phyloP scores from a whole-genome alignment of 805 yeast species.

The Pichia rugopelliculosa region DNA sequence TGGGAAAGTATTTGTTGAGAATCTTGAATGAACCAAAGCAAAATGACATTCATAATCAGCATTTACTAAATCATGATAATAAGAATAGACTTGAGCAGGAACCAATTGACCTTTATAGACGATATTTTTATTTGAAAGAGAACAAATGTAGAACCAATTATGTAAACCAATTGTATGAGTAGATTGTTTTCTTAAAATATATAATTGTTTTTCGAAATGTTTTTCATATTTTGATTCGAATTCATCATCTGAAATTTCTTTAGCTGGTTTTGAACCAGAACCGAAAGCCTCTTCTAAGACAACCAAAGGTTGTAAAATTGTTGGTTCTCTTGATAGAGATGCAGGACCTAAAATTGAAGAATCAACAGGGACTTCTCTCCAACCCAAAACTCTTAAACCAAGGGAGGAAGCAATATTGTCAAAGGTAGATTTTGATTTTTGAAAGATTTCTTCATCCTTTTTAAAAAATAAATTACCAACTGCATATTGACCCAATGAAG shows the following conservation, averaged over 20 bases:
- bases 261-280: slow-evolving; percentile 27
- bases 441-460: slow-evolving; percentile 66
- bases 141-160: slow-evolving; percentile 97
- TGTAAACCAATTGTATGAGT: slow-evolving; percentile 88
- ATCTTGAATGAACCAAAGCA: slow-evolving; percentile 94
- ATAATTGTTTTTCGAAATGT: slow-evolving; percentile 75
- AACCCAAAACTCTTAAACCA: slow-evolving; percentile 79
- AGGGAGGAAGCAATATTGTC: slow-evolving; percentile 71
- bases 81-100: slow-evolving; percentile 91
- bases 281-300: slow-evolving; percentile 52
- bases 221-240: slow-evolving; percentile 50
- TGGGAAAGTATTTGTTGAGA: slow-evolving; percentile 97
- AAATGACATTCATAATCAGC: slow-evolving; percentile 92
- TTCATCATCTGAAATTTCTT: slow-evolving; percentile 37
- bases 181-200: slow-evolving; percentile 80
- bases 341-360: slow-evolving; percentile 94
- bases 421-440: slow-evolving; percentile 66
- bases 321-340: slow-evolving; percentile 87
- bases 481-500: slow-evolving; percentile 82
- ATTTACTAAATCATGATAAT: slow-evolving; percentile 86
- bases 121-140: slow-evolving; percentile 78
- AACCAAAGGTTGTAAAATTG: slow-evolving; percentile 86
- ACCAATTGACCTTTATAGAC: slow-evolving; percentile 98
- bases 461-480: slow-evolving; percentile 93
- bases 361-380: slow-evolving; percentile 95